Base-by-base conservation (phyloP, 495 filamentous ascomycete species). In the Ramalina intermedia region DNA sequence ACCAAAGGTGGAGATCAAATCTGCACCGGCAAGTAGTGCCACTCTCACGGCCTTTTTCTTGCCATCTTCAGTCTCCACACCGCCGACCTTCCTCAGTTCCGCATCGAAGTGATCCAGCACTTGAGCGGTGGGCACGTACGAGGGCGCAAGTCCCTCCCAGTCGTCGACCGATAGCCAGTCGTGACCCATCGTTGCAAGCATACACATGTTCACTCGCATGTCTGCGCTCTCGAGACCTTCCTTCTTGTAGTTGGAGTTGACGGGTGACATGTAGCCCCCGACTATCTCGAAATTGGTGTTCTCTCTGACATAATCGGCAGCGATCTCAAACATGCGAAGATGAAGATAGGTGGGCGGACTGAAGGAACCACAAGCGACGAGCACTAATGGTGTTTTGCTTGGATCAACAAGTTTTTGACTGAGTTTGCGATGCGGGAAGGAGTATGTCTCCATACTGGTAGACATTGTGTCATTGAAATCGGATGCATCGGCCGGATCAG, bases 311-410 rank as follows among this genome's bases (percentile, higher is more conserved):
- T 46, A 55, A 43, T 55, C 52, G 14, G 49, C 43, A 11, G 52
- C 52, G 43, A 55, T 55, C 37, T 49, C 48, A 23, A 85, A 85
- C 84, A 90, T 87, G 58, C 84, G 76, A 27, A 87, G 71, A 62
- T 85, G 82, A 40, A 86, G 75, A 62, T 75, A 80, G 11, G 80
- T 85, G 55, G 84, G 79, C 16, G 86, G 87, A 3, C 79, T 85
- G 68, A 94, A 96, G 41, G 84, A 90, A 37, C 90, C 90, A 63
- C 89, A 95, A 35, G 87, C 85, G 37, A 96, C 83, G 37, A 95
- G 73, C 12, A 91, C 76, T 6, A 94, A 66, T 1, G 87, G 87
- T 1, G 73, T 90, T 66, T 82, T 87, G 39, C 72, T 71, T 7
- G 79, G 64, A 54, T 85, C 72, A 21, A 66, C 69, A 66, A 90